phyloP scores from a whole-genome alignment of 164 flowering plant genomes.

The Vitis cinerea region DNA sequence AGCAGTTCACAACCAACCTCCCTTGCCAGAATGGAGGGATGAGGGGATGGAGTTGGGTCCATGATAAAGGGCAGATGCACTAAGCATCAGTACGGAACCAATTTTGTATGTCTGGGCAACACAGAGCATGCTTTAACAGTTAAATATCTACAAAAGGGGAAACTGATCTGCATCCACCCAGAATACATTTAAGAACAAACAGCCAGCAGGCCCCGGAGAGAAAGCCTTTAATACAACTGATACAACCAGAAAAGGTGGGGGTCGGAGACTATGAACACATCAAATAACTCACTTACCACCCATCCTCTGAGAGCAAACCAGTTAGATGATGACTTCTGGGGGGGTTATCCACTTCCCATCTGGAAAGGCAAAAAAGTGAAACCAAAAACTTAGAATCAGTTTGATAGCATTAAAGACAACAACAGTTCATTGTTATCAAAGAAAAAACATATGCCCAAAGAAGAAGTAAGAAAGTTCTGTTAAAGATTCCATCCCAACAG shows the following conservation, averaged over 20 bases:
- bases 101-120: slow-evolving; percentile 19
- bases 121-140: slow-evolving; percentile 29
- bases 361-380: background rate
- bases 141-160: slow-evolving; percentile 35
- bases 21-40: background rate
- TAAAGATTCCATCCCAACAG: background rate
- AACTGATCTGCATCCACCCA: slow-evolving; percentile 27
- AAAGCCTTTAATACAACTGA: slow-evolving; percentile 25
- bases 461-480: background rate
- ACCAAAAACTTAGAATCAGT: too few relatives aligned
- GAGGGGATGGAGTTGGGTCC: slow-evolving; percentile 4
- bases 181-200: slow-evolving; percentile 26
- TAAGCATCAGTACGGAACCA: slow-evolving; percentile 17
- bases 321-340: slow-evolving; percentile 13
- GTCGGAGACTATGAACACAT: slow-evolving; percentile 28
- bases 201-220: slow-evolving; percentile 22
- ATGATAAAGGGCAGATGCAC: slow-evolving; percentile 7
- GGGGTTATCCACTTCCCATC: slow-evolving; percentile 12
- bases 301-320: slow-evolving; percentile 23
- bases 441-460: too few relatives aligned
- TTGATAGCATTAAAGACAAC: too few relatives aligned
- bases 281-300: slow-evolving; percentile 39
- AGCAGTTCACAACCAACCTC: slow-evolving; percentile 16
- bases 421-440: too few relatives aligned
- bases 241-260: slow-evolving; percentile 23